Conservation (phyloP, 2,329 filamentous ascomycete species). For the Claviceps capensis region DNA sequence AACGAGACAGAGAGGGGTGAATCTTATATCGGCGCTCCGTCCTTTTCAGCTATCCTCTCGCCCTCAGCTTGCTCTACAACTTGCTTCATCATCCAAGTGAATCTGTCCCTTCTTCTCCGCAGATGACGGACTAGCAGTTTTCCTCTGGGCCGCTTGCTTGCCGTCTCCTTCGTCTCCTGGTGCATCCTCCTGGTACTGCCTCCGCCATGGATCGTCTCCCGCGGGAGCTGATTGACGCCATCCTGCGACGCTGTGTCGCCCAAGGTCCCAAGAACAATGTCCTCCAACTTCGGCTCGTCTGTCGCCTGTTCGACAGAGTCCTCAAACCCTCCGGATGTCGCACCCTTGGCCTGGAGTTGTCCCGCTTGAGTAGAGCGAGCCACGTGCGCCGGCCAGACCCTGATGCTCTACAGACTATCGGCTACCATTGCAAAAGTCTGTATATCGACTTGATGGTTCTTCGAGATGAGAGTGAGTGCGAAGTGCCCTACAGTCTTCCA, state of each 20-base stretch:
- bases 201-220: slow-evolving; percentile 31
- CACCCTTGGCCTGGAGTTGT: slow-evolving; percentile 36
- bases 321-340: slow-evolving; percentile 31
- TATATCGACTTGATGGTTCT: slow-evolving; percentile 40
- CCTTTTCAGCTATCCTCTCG: too few relatives aligned
- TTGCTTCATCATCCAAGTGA: too few relatives aligned
- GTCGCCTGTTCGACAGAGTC: slow-evolving; percentile 32
- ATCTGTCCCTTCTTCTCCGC: background rate
- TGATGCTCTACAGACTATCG: slow-evolving; percentile 31
- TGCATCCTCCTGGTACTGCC: background rate
- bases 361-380: slow-evolving; percentile 28
- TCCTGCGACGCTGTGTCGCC: slow-evolving; percentile 29
- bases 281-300: slow-evolving; percentile 33
- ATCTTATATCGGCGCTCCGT: too few relatives aligned
- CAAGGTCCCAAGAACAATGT: slow-evolving; percentile 30
- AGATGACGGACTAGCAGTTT: background rate
- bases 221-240: slow-evolving; percentile 31
- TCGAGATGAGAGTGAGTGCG: slow-evolving; percentile 32
- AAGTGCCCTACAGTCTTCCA: background rate
- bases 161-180: background rate
- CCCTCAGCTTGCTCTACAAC: too few relatives aligned
- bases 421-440: slow-evolving; percentile 32
- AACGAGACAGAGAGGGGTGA: too few relatives aligned
- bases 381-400: slow-evolving; percentile 19
- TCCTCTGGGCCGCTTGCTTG: background rate